Evolutionary conservation across 306 rosid genomes (phyloP).

Genomic region (Vicia faba): DNA sequence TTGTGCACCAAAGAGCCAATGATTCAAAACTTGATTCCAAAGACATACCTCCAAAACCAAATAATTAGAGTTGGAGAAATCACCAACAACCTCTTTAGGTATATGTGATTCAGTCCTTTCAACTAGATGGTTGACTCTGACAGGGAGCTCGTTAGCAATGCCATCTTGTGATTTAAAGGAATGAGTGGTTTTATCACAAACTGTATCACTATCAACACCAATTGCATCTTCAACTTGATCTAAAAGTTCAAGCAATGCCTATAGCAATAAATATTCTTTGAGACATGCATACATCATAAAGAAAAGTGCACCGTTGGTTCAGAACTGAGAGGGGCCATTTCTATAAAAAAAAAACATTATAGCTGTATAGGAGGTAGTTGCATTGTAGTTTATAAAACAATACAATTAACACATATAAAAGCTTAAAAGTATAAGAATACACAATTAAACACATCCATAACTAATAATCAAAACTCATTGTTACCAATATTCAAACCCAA

Average conservation of each 20-base stretch:
- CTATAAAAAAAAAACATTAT: neutral
- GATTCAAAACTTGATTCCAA: constrained; percentile 19
- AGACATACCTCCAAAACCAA: constrained; percentile 88
- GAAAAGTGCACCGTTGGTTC: constrained; percentile 8
- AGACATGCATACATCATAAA: constrained; percentile 5
- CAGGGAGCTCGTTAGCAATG: constrained; percentile 36
- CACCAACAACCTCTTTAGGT: constrained; percentile 27
- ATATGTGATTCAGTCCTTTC: constrained; percentile 34
- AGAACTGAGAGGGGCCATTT: neutral
- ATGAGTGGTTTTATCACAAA: constrained; percentile 41
- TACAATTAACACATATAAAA: neutral
- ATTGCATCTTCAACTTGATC: constrained; percentile 96
- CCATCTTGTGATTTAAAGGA: constrained; percentile 48
- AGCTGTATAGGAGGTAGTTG: neutral
- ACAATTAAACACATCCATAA: neutral
- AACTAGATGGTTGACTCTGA: constrained; percentile 39
- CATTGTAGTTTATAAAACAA: neutral
- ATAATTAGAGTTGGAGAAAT: constrained; percentile 47
- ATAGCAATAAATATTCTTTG: constrained; percentile 29
- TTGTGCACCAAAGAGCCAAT: constrained; percentile 22
- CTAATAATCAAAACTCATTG: neutral
- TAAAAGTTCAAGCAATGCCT: constrained; percentile 94
- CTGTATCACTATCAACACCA: constrained; percentile 55
- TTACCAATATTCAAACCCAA: constrained; percentile 1
- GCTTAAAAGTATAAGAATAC: neutral